phyloP scores from a whole-genome alignment of 306 rosid species.

The Cicer yamashitae region DNA sequence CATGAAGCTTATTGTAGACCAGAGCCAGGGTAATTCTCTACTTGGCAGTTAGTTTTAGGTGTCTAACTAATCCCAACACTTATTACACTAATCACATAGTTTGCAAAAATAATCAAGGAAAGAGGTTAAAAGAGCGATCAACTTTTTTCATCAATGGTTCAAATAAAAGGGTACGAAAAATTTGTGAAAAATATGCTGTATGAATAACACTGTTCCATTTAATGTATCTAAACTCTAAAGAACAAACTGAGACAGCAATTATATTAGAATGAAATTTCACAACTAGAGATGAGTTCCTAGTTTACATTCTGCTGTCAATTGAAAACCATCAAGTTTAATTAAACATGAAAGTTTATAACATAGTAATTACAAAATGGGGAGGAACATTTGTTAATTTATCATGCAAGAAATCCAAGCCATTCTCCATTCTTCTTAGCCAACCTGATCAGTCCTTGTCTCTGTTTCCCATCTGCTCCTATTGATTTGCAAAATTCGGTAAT shows the following conservation, averaged over 20 bases:
- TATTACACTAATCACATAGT: too few relatives aligned
- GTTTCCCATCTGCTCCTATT: conserved; percentile 96
- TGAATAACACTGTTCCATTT: conserved; percentile 33
- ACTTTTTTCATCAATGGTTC: conserved; percentile 14
- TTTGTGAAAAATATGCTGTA: conserved; percentile 30
- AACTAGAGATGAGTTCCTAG: conserved; percentile 45
- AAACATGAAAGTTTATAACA: conserved; percentile 49
- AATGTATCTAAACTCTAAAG: conserved; percentile 44
- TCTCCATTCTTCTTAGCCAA: conserved; percentile 99
- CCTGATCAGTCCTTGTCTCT: conserved; percentile 95
- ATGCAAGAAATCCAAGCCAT: conserved; percentile 94
- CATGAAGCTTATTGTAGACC: too few relatives aligned
- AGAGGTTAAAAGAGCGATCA: not conserved
- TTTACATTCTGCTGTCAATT: conserved; percentile 53
- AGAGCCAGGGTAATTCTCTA: too few relatives aligned
- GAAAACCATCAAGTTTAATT: conserved; percentile 43
- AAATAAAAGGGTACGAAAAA: not conserved
- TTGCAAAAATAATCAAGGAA: not conserved
- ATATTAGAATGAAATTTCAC: conserved; percentile 51
- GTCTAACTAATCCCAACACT: too few relatives aligned
- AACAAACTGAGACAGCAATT: conserved; percentile 45
- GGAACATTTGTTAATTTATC: conserved; percentile 42
- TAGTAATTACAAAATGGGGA: conserved; percentile 50
- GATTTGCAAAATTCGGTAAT: conserved; percentile 98
- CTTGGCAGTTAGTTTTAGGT: too few relatives aligned